A percentile compares a stretch with the other conserved stretches of the same genome.
phyloP scores from a whole-genome alignment of 306 rosid genomes.

The Vigna mungo region DNA sequence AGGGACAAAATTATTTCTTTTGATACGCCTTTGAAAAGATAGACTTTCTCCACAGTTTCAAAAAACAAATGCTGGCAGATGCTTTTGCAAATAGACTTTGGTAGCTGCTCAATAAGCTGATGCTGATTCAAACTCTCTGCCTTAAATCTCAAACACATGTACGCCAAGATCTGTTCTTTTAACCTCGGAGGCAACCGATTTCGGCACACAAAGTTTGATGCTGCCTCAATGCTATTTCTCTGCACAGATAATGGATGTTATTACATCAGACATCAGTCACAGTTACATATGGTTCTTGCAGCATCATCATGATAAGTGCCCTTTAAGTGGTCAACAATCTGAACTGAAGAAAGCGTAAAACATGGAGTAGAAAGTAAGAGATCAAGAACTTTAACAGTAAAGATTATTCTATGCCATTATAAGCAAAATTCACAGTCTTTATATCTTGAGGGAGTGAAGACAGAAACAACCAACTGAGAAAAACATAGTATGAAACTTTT shows the following conservation, averaged over 20 bases:
- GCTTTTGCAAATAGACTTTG: conserved; percentile 81
- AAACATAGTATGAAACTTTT: neutral
- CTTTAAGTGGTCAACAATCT: neutral
- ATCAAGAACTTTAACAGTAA: neutral
- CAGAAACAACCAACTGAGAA: neutral
- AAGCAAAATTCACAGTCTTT: neutral
- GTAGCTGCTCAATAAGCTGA: conserved; percentile 80
- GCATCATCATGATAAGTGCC: neutral
- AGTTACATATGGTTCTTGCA: neutral
- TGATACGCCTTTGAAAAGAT: conserved; percentile 80
- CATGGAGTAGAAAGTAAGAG: neutral
- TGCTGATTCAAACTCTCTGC: conserved; percentile 91
- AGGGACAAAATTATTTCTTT: conserved; percentile 65
- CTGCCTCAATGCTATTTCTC: conserved; percentile 90
- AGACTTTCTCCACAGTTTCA: conserved; percentile 68
- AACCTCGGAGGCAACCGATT: conserved; percentile 76
- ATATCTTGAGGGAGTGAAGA: neutral
- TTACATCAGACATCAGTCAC: conserved; percentile 1
- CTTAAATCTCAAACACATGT: conserved; percentile 90
- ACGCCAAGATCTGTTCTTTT: conserved; percentile 80
- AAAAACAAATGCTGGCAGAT: conserved; percentile 78
- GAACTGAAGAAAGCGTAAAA: neutral
- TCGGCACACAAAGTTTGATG: conserved; percentile 81
- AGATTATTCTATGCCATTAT: neutral
- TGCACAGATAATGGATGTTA: conserved; percentile 43